Percentiles rank a stretch among this genome's conserved stretches.
These are phyloP conservation scores for Byssochlamys sp. DNA, from an alignment of 2,329 filamentous ascomycete genomes.

Conservation along the genomic window DNA sequence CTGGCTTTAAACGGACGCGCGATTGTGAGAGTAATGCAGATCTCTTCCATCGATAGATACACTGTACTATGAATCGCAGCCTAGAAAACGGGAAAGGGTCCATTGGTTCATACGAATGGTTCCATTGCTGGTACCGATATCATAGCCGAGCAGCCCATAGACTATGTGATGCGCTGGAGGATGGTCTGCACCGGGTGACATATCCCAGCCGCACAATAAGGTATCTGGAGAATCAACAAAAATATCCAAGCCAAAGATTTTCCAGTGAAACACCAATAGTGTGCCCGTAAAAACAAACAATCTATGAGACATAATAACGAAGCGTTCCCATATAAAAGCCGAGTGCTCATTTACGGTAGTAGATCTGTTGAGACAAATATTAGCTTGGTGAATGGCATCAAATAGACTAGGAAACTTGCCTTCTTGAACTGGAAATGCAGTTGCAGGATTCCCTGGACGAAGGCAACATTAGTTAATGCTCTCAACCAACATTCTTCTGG, in stretches of 20 bases:
- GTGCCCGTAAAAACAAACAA: not conserved
- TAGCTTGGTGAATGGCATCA: conserved; percentile 18
- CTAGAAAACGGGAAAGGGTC: too few species aligned
- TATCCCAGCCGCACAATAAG: not conserved
- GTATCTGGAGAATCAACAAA: not conserved
- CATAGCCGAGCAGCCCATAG: too few species aligned
- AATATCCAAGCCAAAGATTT: not conserved
- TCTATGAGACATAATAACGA: not conserved
- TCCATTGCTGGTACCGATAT: too few species aligned
- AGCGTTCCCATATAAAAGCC: not conserved
- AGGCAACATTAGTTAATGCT: not conserved
- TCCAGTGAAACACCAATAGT: not conserved
- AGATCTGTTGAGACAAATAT: conserved; percentile 27
- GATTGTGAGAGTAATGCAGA: not conserved
- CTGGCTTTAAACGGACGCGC: not conserved
- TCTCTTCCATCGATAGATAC: not conserved
- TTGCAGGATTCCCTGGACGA: conserved; percentile 71
- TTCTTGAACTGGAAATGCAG: conserved; percentile 99
- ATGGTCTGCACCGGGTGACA: not conserved
- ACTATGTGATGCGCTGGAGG: not conserved
- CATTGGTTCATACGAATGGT: too few species aligned
- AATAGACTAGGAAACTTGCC: conserved; percentile 51
- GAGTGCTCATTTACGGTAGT: conserved; percentile 38
- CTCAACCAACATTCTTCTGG: not conserved
- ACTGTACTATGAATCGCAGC: not conserved